Evolutionary conservation across 148 eudicot species (phyloP).

Genomic region (Salicornia ramosissima): DNA sequence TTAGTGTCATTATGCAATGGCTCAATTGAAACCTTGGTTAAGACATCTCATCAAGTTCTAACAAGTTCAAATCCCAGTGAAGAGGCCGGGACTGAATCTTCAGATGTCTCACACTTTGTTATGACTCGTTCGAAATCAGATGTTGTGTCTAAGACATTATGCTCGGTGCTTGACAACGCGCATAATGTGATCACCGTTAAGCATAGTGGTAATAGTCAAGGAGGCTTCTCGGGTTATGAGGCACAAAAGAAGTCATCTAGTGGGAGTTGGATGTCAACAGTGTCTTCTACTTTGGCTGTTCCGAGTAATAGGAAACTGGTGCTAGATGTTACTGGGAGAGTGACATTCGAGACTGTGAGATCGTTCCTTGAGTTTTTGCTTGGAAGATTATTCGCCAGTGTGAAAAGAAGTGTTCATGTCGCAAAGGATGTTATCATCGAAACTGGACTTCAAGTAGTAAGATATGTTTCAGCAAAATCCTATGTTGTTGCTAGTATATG

Average conservation of each 20-base stretch:
- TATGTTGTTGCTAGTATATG: slow-evolving; percentile 53
- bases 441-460: slow-evolving; percentile 40
- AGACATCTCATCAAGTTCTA: slow-evolving; percentile 64
- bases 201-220: slow-evolving; percentile 15
- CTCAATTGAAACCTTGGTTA: slow-evolving; percentile 67
- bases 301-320: slow-evolving; percentile 69
- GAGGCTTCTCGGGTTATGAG: neutral
- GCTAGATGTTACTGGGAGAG: slow-evolving; percentile 71
- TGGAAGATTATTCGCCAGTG: slow-evolving; percentile 35
- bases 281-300: slow-evolving; percentile 64
- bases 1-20: slow-evolving; percentile 61
- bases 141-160: slow-evolving; percentile 20
- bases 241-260: slow-evolving; percentile 20
- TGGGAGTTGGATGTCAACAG: slow-evolving; percentile 41
- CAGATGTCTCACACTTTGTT: slow-evolving; percentile 40
- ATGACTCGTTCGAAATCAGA: slow-evolving; percentile 31
- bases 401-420: slow-evolving; percentile 38
- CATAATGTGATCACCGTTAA: slow-evolving; percentile 17
- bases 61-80: slow-evolving; percentile 23
- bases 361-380: slow-evolving; percentile 57
- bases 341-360: slow-evolving; percentile 67
- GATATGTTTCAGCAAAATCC: slow-evolving; percentile 50
- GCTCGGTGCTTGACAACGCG: slow-evolving; percentile 18
- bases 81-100: slow-evolving; percentile 12
- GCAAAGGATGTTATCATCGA: slow-evolving; percentile 47